Percentiles rank a stretch among this genome's conserved stretches.
Evolutionary conservation across 2,329 filamentous ascomycete species (phyloP).

Genomic region (Diaporthe vaccinii): DNA sequence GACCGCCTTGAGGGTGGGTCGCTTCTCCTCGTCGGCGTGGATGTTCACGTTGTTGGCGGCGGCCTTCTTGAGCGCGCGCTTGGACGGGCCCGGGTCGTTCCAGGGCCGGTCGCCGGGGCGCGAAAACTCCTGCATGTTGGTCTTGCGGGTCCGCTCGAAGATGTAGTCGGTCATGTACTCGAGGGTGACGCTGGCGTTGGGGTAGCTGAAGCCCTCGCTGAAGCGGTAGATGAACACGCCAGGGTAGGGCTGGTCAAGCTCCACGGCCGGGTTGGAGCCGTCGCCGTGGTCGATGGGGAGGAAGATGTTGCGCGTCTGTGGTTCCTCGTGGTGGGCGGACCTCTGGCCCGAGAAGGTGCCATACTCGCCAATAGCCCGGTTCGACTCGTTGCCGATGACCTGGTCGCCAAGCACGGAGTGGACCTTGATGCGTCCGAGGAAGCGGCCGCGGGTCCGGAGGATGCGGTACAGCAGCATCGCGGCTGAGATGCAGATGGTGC

Average conservation of each 20-base stretch:
- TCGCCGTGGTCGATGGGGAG: constrained; percentile 89
- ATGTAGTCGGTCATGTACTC: constrained; percentile 81
- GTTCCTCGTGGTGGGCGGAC: constrained; percentile 52
- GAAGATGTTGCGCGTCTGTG: constrained; percentile 81
- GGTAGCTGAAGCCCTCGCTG: constrained; percentile 95
- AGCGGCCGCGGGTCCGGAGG: constrained; percentile 84
- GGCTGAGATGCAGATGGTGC: constrained; percentile 82
- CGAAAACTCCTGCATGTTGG: constrained; percentile 75
- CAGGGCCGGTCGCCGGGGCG: constrained; percentile 86
- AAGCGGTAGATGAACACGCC: constrained; percentile 97
- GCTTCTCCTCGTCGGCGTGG: constrained; percentile 31
- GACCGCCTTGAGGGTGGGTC: constrained; percentile 69
- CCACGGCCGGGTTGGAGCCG: constrained; percentile 87
- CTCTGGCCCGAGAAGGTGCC: constrained; percentile 64
- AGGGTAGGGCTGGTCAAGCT: constrained; percentile 85
- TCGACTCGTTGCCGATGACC: constrained; percentile 72
- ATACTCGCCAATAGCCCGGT: constrained; percentile 63
- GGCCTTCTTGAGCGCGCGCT: constrained; percentile 50
- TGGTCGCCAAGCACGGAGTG: constrained; percentile 87
- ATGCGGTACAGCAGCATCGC: constrained; percentile 87
- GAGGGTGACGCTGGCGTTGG: constrained; percentile 90
- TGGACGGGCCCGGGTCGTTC: constrained; percentile 89
- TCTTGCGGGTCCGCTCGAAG: constrained; percentile 80
- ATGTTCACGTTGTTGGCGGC: constrained; percentile 44
- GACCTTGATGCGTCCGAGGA: constrained; percentile 86